Conservation (phyloP, 331 rosid species). For the Rhamnella rubrinervis region DNA sequence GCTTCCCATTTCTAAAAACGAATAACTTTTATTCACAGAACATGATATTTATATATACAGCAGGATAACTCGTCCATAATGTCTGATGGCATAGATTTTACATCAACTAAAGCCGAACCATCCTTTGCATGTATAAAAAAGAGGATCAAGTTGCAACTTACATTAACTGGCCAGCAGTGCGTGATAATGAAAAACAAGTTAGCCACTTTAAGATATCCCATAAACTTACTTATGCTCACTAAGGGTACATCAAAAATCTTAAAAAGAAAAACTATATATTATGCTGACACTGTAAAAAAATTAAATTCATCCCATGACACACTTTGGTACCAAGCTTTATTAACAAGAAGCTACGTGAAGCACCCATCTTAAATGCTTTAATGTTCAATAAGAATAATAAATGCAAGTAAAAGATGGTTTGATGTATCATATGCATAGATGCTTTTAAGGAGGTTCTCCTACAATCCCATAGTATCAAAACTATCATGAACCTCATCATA, state of each 20-base stretch:
- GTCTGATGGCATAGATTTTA: not conserved
- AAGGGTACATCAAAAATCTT: not conserved
- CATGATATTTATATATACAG: not conserved
- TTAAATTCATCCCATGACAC: not conserved
- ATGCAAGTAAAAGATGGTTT: not conserved
- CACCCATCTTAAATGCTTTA: not conserved
- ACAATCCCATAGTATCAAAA: constrained; percentile 71
- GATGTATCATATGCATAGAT: constrained; percentile 70
- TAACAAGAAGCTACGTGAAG: not conserved
- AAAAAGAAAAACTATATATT: not conserved
- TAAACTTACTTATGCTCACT: not conserved
- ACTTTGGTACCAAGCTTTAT: not conserved
- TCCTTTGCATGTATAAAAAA: not conserved
- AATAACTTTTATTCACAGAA: not conserved
- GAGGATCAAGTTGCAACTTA: not conserved
- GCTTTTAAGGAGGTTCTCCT: constrained; percentile 78
- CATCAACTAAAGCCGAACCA: not conserved
- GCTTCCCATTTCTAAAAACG: not conserved
- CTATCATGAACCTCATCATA: constrained; percentile 71
- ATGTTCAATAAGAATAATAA: not conserved
- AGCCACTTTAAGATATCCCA: not conserved
- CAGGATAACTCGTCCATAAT: too few species aligned
- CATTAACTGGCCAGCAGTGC: too few species aligned
- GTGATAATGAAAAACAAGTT: not conserved
- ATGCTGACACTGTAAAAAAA: not conserved